These are phyloP conservation scores for Monilinia aucupariae DNA, from an alignment of 2,329 filamentous ascomycete species.

Conservation along the genomic window DNA sequence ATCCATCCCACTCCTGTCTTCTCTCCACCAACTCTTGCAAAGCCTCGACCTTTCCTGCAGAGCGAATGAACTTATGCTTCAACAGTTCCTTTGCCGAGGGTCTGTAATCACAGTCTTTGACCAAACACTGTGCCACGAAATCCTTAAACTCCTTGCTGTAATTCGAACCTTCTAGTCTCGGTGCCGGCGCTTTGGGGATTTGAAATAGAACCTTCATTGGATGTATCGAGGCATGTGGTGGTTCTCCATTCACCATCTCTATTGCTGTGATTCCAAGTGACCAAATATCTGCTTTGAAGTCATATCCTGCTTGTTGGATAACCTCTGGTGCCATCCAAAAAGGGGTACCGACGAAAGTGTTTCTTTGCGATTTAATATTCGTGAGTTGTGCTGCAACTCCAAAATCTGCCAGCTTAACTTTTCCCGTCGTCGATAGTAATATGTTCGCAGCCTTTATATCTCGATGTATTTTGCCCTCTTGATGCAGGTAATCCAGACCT, in stretches of 20 bases:
- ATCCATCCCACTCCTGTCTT: constrained; percentile 75
- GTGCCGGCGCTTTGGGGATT: constrained; percentile 83
- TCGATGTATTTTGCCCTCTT: constrained; percentile 90
- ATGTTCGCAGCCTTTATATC: constrained; percentile 97
- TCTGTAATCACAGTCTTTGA: constrained; percentile 82
- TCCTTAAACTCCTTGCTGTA: constrained; percentile 92
- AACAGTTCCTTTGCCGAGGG: constrained; percentile 83
- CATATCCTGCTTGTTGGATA: constrained; percentile 77
- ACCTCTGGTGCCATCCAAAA: constrained; percentile 98
- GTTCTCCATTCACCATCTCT: constrained; percentile 82
- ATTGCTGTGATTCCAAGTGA: constrained; percentile 87
- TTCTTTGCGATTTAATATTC: constrained; percentile 94
- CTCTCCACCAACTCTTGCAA: constrained; percentile 82
- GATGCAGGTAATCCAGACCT: constrained; percentile 88
- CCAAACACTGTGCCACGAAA: constrained; percentile 82
- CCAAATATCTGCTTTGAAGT: constrained; percentile 93
- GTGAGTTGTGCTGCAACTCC: constrained; percentile 94
- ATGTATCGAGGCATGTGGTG: constrained; percentile 78
- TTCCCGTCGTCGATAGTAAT: constrained; percentile 81
- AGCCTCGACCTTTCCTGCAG: constrained; percentile 80
- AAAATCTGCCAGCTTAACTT: constrained; percentile 95
- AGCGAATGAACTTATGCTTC: constrained; percentile 80
- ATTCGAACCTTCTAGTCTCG: constrained; percentile 69
- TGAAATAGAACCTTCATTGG: constrained; percentile 92
- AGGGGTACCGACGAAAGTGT: constrained; percentile 95